A percentile compares a stretch with the other conserved stretches of the same genome.
Conservation (phyloP, 2,329 filamentous ascomycete genomes). For the Didymella sp. region DNA sequence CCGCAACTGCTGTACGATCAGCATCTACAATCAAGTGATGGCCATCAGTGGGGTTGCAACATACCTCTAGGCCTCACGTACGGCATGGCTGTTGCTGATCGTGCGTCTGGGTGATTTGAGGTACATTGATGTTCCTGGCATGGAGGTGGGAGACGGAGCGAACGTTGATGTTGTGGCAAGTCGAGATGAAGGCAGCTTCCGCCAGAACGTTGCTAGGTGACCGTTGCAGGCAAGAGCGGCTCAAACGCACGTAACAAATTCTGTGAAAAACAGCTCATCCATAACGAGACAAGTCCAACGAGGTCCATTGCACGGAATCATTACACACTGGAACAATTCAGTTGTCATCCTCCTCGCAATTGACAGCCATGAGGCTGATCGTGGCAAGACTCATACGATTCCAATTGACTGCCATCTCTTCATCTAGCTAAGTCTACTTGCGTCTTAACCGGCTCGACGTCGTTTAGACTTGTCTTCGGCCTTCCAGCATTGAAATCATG, state of each 20-base stretch:
- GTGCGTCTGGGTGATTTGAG: too few relatives aligned
- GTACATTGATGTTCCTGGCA: background rate
- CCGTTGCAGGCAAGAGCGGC: background rate
- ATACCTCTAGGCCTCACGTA: background rate
- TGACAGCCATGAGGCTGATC: background rate
- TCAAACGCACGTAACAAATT: background rate
- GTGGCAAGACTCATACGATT: background rate
- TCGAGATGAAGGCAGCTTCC: constrained; percentile 19
- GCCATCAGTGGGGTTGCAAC: background rate
- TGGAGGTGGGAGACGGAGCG: background rate
- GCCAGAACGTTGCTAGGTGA: background rate
- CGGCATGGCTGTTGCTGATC: background rate
- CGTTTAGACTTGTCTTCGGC: background rate
- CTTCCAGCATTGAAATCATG: background rate
- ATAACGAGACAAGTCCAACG: background rate
- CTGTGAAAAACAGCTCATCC: background rate
- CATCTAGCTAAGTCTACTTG: background rate
- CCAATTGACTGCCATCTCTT: background rate
- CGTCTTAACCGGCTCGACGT: background rate
- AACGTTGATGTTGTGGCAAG: background rate
- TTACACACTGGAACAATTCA: background rate
- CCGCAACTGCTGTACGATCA: background rate
- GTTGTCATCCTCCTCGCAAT: background rate
- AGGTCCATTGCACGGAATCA: background rate
- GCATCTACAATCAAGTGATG: background rate